Evolutionary conservation across 2,329 filamentous ascomycete genomes (phyloP), one percentile per base, ranked within the genome.

Genomic region (Verticillium nonalfalfae): DNA sequence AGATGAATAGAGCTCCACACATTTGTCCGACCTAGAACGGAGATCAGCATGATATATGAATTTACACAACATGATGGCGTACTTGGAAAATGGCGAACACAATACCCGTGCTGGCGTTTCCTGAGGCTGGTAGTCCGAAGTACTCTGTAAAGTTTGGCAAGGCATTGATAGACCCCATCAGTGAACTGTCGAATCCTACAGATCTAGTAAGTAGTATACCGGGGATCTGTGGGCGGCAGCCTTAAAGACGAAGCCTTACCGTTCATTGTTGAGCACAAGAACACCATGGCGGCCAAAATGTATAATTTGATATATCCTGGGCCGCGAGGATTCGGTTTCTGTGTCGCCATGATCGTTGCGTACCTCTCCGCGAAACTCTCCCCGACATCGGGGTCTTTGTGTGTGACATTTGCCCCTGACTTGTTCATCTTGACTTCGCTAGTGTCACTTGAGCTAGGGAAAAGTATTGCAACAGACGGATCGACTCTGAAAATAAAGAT

Each of bases 121-220:
- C 81, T 7, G 73, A 75, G 11, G 79, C 79, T 21, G 70, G 69
- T n/a, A 84, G 70, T 0, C 74, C 75, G 64, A 84, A 84, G 1
- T 76, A 78, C n/a, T 74, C 68, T 58, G 83, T 80, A 65, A 81
- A 84, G 2, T 76, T 74, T 33, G 73, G 68, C 79, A 84, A 82
- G 60, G 80, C 81, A 63, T 84, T 84, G 68, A 84, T 81, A 36
- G 78, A 73, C 3, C 74, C 72, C 74, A 78, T 78, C 55, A 86
- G 76, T 34, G 79, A 81, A 14, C 52, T 31, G 21, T 55, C 52
- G 21, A 31, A 14, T 36, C 35, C 35, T 36, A 13, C 9, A 7
- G 9, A 13, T 10, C 67, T 59, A 77, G 79, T 62, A 79, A 79
- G 4, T 66, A 79, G 4, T 66, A 58, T 1, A 72, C 77, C 59